These are phyloP conservation scores for Aspergillus sp. DNA, from an alignment of 2,329 filamentous ascomycete genomes.

Conservation along the genomic window DNA sequence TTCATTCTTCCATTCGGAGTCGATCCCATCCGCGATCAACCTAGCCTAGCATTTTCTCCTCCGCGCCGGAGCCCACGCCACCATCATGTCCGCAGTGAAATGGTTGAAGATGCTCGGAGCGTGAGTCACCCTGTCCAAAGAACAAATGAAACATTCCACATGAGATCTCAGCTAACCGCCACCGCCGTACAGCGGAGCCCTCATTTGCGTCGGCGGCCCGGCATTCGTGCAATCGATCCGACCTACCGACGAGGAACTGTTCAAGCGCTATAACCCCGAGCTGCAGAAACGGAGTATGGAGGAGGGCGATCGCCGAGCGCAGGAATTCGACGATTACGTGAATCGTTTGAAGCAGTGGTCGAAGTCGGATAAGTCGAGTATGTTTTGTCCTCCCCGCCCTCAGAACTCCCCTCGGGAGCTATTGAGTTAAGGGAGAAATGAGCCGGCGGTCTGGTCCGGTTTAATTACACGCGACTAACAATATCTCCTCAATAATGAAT, in stretches of 20 bases:
- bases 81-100: slow-evolving; percentile 46
- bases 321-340: slow-evolving; percentile 90
- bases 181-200: slow-evolving; percentile 58
- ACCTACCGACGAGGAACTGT: slow-evolving; percentile 88
- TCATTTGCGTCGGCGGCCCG: slow-evolving; percentile 79
- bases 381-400: slow-evolving; percentile 14
- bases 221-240: slow-evolving; percentile 70
- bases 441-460: neutral
- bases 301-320: slow-evolving; percentile 68
- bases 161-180: slow-evolving; percentile 2
- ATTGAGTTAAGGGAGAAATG: too few species aligned
- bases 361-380: slow-evolving; percentile 89
- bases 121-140: slow-evolving; percentile 49
- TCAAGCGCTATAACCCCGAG: slow-evolving; percentile 87
- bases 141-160: neutral
- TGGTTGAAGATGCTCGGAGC: slow-evolving; percentile 68
- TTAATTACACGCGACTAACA: slow-evolving; percentile 5
- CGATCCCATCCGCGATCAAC: neutral
- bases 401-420: too few species aligned
- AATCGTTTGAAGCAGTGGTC: slow-evolving; percentile 80
- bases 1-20: neutral
- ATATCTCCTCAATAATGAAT: neutral
- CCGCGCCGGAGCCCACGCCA: slow-evolving; percentile 1
- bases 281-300: slow-evolving; percentile 87
- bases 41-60: neutral